A percentile compares a stretch with the other conserved stretches of the same genome.
Evolutionary conservation across 345 rosid species (phyloP).

Genomic region (Lagerstroemia speciosa): DNA sequence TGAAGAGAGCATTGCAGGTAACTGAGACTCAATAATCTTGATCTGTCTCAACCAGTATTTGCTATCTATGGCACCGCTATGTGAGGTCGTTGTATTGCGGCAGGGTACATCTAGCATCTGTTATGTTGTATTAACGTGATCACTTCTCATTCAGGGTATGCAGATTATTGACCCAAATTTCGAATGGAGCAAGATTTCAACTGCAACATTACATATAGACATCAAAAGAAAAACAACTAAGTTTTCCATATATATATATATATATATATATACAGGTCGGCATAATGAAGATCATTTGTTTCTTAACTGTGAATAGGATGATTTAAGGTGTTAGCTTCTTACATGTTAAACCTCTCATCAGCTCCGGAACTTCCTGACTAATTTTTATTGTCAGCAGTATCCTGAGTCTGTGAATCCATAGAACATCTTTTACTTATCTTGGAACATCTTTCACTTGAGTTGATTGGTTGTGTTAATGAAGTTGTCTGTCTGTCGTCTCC

Average conservation of each 20-base stretch:
- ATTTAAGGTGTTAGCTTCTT: neutral
- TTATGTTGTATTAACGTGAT: no score
- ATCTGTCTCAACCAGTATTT: no score
- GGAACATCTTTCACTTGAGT: neutral
- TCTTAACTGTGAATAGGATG: no score
- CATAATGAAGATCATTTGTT: neutral
- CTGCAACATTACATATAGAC: no score
- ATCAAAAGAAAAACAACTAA: no score
- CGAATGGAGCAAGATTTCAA: no score
- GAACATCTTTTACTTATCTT: neutral
- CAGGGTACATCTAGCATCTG: no score
- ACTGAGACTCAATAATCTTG: neutral
- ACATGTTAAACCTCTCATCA: neutral
- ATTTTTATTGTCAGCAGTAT: constrained; percentile 1
- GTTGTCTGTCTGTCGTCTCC: neutral
- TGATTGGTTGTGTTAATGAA: neutral
- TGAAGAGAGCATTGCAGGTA: neutral
- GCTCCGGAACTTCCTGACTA: constrained; percentile 3
- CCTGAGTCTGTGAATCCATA: neutral
- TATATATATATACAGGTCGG: neutral
- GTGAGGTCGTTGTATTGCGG: no score
- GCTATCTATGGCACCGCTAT: neutral
- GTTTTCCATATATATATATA: neutral
- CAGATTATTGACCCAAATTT: no score
- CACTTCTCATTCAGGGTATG: no score